Evolutionary conservation across 345 rosid genomes (phyloP).

Genomic region (Euclidium syriacum): DNA sequence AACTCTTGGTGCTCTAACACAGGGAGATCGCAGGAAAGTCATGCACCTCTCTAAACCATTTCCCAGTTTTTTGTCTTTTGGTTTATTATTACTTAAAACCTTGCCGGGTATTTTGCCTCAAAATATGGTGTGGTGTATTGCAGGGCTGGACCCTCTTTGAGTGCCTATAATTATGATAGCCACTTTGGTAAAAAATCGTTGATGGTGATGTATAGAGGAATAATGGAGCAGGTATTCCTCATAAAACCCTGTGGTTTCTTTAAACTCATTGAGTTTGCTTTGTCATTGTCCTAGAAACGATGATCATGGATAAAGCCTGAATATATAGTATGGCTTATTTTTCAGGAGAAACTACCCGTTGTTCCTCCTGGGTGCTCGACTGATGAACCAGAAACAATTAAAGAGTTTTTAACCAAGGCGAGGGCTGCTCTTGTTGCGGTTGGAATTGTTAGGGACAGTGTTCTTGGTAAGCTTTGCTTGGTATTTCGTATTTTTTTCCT

Average conservation of each 20-base stretch:
- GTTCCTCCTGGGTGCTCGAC: conserved; percentile 92
- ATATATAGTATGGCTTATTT: conserved; percentile 24
- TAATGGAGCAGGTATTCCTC: conserved; percentile 78
- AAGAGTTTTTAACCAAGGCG: conserved; percentile 77
- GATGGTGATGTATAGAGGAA: conserved; percentile 93
- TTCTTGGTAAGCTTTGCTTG: conserved; percentile 47
- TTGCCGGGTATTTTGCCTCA: conserved; percentile 17
- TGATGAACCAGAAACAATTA: conserved; percentile 76
- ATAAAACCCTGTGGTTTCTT: not conserved
- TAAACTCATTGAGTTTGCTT: conserved; percentile 11
- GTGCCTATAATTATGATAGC: conserved; percentile 96
- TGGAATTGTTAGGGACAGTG: conserved; percentile 94
- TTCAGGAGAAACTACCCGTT: conserved; percentile 88
- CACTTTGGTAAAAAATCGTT: conserved; percentile 86
- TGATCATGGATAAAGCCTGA: conserved; percentile 9
- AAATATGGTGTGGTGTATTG: conserved; percentile 23
- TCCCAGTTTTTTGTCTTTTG: conserved; percentile 6
- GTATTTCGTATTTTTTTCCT: not conserved
- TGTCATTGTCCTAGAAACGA: not conserved
- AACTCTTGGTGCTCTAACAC: conserved; percentile 96
- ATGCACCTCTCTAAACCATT: conserved; percentile 1
- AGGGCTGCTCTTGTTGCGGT: conserved; percentile 97
- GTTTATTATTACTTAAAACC: not conserved
- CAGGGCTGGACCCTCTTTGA: conserved; percentile 95
- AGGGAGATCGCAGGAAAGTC: conserved; percentile 93